Base-by-base conservation (phyloP, 306 rosid genomes). In the Purshia tridentata region DNA sequence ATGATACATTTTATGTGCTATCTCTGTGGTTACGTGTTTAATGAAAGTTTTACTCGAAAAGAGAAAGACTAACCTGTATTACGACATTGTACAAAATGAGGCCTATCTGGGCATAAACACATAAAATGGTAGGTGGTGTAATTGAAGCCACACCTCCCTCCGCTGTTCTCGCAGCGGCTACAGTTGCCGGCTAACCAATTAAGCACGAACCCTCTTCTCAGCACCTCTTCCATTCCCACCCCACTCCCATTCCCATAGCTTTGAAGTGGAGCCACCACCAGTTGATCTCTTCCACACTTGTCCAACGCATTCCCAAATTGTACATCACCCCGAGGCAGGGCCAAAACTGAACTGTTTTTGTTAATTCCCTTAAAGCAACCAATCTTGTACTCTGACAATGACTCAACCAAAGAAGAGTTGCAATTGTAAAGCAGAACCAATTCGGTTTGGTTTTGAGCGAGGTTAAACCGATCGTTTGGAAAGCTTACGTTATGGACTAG, bases 91-190 rank as follows among this genome's bases (percentile, higher is more conserved):
- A 10, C 59, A 39, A 80, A 2, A 72, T 91, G 97, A 83, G 84
- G 83, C 52, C 92, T 61, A 49, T 83, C 85, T 6, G 83, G 58
- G 48, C 96, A 91, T 71, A 51, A 83, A 46, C 97, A 89, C 50
- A 40, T 56, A 69, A 87, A 89, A 37, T 0, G 56, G 13, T 0
- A 19, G 0, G 6, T 5, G 0, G 0, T 0, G 0, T 0, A 0
- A 4, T 81, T 44, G 50, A 87, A 91, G 0, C 96, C 96, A 41
- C 96, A 92, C 49, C 59, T 51, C 5, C 97, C 94, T 44, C 85
- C 82, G 0, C 72, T 87, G 0, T 0, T 0, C 9, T 5, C 13
- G 72, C 94, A 88, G 11, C 0, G 0, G 5, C 0, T 71, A 63
- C 92, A 91, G 39, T 69, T 35, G 6, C 77, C 8, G 0, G 85